Evolutionary conservation across 1,284 basidiomycete species (phyloP).

Genomic region (Tilletia indica): DNA sequence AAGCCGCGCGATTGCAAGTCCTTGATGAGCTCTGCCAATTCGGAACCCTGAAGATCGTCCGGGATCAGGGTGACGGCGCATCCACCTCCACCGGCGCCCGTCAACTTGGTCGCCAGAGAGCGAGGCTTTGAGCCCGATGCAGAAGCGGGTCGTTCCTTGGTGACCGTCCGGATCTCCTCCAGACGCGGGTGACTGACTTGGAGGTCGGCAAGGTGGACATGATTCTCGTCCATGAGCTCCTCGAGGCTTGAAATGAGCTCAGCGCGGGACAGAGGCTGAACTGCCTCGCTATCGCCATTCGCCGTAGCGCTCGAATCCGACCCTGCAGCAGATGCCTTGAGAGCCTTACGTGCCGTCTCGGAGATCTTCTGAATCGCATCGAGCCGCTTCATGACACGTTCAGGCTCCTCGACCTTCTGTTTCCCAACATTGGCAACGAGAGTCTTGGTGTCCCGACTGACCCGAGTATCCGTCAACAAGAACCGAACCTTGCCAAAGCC

Average conservation of each 20-base stretch:
- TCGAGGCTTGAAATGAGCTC: constrained; percentile 28
- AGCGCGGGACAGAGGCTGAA: not conserved
- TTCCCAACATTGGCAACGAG: constrained; percentile 83
- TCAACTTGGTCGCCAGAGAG: constrained; percentile 84
- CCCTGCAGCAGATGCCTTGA: constrained; percentile 20
- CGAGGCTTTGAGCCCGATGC: constrained; percentile 44
- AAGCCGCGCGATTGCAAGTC: constrained; percentile 64
- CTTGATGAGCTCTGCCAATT: constrained; percentile 29
- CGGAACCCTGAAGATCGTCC: constrained; percentile 64
- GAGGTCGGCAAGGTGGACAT: constrained; percentile 77
- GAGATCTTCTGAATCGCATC: constrained; percentile 37
- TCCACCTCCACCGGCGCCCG: constrained; percentile 97
- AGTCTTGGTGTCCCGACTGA: constrained; percentile 89
- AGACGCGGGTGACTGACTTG: constrained; percentile 89
- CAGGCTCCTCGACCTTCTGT: constrained; percentile 68
- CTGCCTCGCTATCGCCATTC: not conserved
- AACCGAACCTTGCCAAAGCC: constrained; percentile 69
- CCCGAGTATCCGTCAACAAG: constrained; percentile 86
- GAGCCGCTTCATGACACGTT: constrained; percentile 35
- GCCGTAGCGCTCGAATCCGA: not conserved
- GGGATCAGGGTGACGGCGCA: constrained; percentile 94
- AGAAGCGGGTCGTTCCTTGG: constrained; percentile 48
- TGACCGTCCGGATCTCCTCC: constrained; percentile 75
- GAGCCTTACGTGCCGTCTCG: constrained; percentile 37
- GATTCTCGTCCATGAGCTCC: constrained; percentile 75